Base-by-base conservation (phyloP, 176 grass and related monocot species). In the Oropetium thomaeum region DNA sequence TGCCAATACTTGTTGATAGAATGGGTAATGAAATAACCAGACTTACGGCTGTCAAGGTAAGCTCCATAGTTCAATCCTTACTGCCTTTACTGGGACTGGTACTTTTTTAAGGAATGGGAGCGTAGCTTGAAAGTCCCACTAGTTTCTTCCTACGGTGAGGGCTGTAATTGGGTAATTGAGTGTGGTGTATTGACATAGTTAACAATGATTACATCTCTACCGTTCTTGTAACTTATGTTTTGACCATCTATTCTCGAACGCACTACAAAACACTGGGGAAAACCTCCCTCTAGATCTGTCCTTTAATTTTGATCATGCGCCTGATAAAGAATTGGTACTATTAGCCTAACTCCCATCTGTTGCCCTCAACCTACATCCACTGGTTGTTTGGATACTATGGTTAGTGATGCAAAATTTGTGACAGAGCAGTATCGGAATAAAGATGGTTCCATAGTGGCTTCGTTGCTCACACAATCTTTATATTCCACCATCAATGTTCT, bases 11-110 rank as follows among this genome's bases (percentile, higher is more conserved):
- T 53, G 96, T 99, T 73, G 96, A 99, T 81, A 90, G 96, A 69
- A 99, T 99, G 96, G n/a, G 96, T 76, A 99, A 99, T 82, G 96
- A 99, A 90, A 99, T 99, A 51, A 99, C 96, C 64, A 74, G 96
- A 69, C 96, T 99, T 75, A 99, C 96, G 51, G 79, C 92, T 3
- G 96, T 99, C 59, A 99, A 99, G 89, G 96, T 95, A 83, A 71
- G 53, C 20, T 65, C 17, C 5, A 16, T 5, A 8, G 32, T 12
- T 23, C 27, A 48, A 27, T 34, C 20, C 28, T 76, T 65, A 28
- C n/a, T n/a, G n/a, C n/a, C n/a, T 53, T 6, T n/a, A 9, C 1
- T n/a, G 7, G 19, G 5, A 12, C 22, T 55, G 22, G 22, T 9
- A 55, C 10, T 55, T 55, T 26, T 55, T n/a, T 10, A 0, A 12